Conservation (phyloP, 208 protist species). For the Crithidia expoeki region DNA sequence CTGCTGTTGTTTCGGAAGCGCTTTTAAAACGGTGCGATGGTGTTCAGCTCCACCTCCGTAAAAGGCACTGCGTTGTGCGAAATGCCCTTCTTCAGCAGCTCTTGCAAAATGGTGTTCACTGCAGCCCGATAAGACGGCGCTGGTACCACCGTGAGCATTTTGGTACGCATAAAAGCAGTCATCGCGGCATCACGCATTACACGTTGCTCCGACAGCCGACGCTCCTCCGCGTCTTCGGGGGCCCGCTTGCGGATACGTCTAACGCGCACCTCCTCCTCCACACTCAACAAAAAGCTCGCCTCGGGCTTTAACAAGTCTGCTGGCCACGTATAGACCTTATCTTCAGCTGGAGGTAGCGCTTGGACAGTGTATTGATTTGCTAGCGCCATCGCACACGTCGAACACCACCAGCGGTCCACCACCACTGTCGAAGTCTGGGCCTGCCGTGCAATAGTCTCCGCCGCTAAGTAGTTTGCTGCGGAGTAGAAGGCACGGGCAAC, state of each 20-base stretch:
- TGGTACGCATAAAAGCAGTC: slow-evolving; percentile 58
- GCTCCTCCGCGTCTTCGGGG: slow-evolving; percentile 68
- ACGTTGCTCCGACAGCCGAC: slow-evolving; percentile 40
- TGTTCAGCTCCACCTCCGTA: slow-evolving; percentile 44
- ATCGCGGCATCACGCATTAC: slow-evolving; percentile 63
- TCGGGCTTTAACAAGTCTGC: slow-evolving; percentile 40
- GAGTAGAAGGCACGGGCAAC: slow-evolving; percentile 71
- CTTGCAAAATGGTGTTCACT: slow-evolving; percentile 59
- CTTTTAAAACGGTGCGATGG: slow-evolving; percentile 47
- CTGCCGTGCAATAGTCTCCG: slow-evolving; percentile 28
- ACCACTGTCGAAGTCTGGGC: slow-evolving; percentile 34
- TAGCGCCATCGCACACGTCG: slow-evolving; percentile 79
- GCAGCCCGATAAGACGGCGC: slow-evolving; percentile 47
- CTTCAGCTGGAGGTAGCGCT: slow-evolving; percentile 36
- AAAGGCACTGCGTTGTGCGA: slow-evolving; percentile 37
- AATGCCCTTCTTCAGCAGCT: slow-evolving; percentile 35
- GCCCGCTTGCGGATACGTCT: slow-evolving; percentile 56
- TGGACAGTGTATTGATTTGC: slow-evolving; percentile 37
- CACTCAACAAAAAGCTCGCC: slow-evolving; percentile 44
- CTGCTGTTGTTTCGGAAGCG: slow-evolving; percentile 11
- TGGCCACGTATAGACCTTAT: slow-evolving; percentile 65
- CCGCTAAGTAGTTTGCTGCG: slow-evolving; percentile 74
- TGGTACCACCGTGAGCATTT: slow-evolving; percentile 42
- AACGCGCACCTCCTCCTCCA: slow-evolving; percentile 64
- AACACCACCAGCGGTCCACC: slow-evolving; percentile 83